Conservation (phyloP, 768 basidiomycete species). For the Hygrocybe coccinea region DNA sequence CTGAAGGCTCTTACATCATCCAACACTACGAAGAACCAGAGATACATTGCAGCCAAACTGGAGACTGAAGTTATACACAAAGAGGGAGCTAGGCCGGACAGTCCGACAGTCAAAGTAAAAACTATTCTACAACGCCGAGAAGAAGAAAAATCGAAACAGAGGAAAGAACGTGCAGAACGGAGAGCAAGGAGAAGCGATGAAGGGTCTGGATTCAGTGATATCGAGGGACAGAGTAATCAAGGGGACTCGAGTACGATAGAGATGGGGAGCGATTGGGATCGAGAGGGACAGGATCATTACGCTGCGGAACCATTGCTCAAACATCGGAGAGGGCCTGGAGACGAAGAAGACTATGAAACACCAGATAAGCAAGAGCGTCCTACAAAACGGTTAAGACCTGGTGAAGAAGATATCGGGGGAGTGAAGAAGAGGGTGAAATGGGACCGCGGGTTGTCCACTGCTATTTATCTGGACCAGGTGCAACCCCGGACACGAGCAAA, state of each 20-base stretch:
- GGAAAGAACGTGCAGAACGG: slow-evolving; percentile 57
- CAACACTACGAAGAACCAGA: slow-evolving; percentile 72
- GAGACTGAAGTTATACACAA: slow-evolving; percentile 68
- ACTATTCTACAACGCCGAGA: slow-evolving; percentile 63
- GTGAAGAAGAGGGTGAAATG: slow-evolving; percentile 66
- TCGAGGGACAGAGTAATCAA: slow-evolving; percentile 32
- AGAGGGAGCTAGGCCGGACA: slow-evolving; percentile 68
- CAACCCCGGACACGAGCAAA: slow-evolving; percentile 45
- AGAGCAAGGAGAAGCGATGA: slow-evolving; percentile 48
- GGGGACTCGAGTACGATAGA: slow-evolving; percentile 25
- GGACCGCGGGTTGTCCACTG: slow-evolving; percentile 63
- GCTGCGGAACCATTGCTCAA: slow-evolving; percentile 17
- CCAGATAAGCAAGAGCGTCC: slow-evolving; percentile 45
- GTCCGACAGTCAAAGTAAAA: slow-evolving; percentile 69
- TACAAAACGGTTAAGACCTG: slow-evolving; percentile 39
- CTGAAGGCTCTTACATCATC: slow-evolving; percentile 64
- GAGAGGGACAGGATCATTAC: slow-evolving; percentile 14
- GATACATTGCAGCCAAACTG: slow-evolving; percentile 53
- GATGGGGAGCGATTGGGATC: slow-evolving; percentile 22
- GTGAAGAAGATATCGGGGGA: slow-evolving; percentile 29
- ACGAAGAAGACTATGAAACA: slow-evolving; percentile 76
- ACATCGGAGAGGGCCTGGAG: slow-evolving; percentile 68
- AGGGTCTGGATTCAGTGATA: slow-evolving; percentile 17
- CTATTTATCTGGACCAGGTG: slow-evolving; percentile 59
- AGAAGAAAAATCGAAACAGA: slow-evolving; percentile 52